phyloP scores from a whole-genome alignment of 768 basidiomycete species.

The Leccinum sublutescens region DNA sequence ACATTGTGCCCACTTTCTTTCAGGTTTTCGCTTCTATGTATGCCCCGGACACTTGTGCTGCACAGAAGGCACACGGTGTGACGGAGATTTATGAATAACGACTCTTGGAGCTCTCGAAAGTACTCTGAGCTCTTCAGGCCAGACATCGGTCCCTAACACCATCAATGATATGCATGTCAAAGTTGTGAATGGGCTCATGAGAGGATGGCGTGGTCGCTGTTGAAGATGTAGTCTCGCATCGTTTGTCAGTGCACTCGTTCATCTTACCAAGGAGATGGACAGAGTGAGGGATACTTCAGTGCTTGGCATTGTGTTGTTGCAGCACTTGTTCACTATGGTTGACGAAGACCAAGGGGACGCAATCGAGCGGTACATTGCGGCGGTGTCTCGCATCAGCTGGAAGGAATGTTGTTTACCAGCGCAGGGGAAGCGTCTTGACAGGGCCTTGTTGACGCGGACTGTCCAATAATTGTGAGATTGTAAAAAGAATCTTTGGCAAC shows the following conservation, averaged over 20 bases:
- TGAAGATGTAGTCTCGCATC: slow-evolving; percentile 25
- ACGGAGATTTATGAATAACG: slow-evolving; percentile 15
- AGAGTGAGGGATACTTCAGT: slow-evolving; percentile 55
- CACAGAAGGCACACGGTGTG: slow-evolving; percentile 4
- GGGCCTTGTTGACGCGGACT: no score
- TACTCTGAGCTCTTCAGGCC: slow-evolving; percentile 6
- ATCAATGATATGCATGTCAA: slow-evolving; percentile 45
- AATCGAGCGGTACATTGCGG: no score
- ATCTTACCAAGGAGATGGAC: slow-evolving; percentile 38
- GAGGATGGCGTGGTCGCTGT: slow-evolving; percentile 20
- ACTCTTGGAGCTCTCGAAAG: slow-evolving; percentile 26
- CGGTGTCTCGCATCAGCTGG: no score
- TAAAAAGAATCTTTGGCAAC: no score
- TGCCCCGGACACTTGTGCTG: slow-evolving; percentile 10
- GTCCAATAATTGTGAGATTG: no score
- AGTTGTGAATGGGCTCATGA: slow-evolving; percentile 38
- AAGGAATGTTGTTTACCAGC: no score
- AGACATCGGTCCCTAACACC: neutral
- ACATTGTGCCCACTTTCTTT: slow-evolving; percentile 45
- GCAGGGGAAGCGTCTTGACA: no score
- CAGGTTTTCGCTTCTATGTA: slow-evolving; percentile 44
- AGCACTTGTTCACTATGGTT: slow-evolving; percentile 71
- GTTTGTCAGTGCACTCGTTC: slow-evolving; percentile 35
- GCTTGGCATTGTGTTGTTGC: slow-evolving; percentile 53
- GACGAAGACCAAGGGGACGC: slow-evolving; percentile 6